Evolutionary conservation across 169 alveolate genomes (phyloP), one percentile per base, ranked within the genome.

Genomic region (Eimeria sp.): DNA sequence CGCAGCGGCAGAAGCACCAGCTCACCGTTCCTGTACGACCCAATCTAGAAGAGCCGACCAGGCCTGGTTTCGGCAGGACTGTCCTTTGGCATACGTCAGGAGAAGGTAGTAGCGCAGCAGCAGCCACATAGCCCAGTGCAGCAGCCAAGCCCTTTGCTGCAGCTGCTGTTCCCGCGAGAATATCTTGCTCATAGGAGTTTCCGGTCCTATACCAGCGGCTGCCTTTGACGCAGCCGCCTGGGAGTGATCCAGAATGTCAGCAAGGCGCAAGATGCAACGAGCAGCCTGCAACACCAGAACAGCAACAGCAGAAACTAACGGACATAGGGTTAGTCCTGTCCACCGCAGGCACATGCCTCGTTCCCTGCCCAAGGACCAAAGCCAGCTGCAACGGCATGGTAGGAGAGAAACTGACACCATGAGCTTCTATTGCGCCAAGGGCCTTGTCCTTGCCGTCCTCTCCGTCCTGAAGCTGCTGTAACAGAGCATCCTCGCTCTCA

Each of bases 121-220:
- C 57, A 92, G 96, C 95, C 95, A 95, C 82, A 95, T 73, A 14
- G 95, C 92, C 96, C 96, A 95, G 92, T 95, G 96, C 72, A 95
- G 96, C 57, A 95, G 95, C 96, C 96, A 95, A 40, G 95, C 92
- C 63, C 96, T 49, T 40, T 95, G 89, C 40, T 86, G 92, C 57
- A 86, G 91, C 70, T 75, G 92, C 92, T 95, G 94, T 89, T 93
- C 94, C 67, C 96, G 84, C 34, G 92, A 67, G 34, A 93, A 65
- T 25, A 70, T 70, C 47, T 80, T 75, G 65, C 94, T 72, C 65
- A 88, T 76, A 25, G 92, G 96, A 20, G 63, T 51, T 57, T 87
- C 82, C 27, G 92, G 96, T 30, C 89, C 96, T 30, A 65, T 75
- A 58, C 90, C 84, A 22, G 90, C 94, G 22, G 90, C 89, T 43